These are phyloP conservation scores for Arthrinium phaeospermum DNA, from an alignment of 2,329 filamentous ascomycete species.

Conservation along the genomic window DNA sequence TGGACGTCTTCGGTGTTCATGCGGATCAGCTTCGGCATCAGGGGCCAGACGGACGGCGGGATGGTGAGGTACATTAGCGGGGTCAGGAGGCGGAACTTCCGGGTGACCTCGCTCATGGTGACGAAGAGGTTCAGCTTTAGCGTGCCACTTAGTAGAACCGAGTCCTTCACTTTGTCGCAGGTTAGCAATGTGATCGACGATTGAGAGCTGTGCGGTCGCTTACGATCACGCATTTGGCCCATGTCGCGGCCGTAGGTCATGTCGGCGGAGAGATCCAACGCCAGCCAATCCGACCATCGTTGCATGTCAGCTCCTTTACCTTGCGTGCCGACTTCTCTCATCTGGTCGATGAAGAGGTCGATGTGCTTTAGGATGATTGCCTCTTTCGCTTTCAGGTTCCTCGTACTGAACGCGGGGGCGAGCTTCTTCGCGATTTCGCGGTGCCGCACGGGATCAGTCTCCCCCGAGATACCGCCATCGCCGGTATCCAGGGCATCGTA, in stretches of 20 bases:
- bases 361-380: background rate
- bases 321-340: background rate
- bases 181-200: background rate
- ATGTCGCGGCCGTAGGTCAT: background rate
- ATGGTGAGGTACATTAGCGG: background rate
- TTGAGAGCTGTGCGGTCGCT: background rate
- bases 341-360: background rate
- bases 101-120: background rate
- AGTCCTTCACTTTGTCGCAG: background rate
- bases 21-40: background rate
- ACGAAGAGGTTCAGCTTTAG: background rate
- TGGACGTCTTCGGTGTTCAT: background rate
- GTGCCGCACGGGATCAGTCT: background rate
- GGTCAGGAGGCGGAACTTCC: background rate
- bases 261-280: background rate
- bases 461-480: background rate
- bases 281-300: background rate
- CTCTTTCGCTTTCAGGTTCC: background rate
- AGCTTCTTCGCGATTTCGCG: background rate
- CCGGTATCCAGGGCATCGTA: background rate
- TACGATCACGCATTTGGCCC: background rate
- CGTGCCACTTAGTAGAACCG: background rate
- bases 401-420: background rate
- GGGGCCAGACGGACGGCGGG: background rate
- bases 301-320: background rate